phyloP scores from a whole-genome alignment of 164 flowering plant genomes.

The Cinnamomum micranthum region DNA sequence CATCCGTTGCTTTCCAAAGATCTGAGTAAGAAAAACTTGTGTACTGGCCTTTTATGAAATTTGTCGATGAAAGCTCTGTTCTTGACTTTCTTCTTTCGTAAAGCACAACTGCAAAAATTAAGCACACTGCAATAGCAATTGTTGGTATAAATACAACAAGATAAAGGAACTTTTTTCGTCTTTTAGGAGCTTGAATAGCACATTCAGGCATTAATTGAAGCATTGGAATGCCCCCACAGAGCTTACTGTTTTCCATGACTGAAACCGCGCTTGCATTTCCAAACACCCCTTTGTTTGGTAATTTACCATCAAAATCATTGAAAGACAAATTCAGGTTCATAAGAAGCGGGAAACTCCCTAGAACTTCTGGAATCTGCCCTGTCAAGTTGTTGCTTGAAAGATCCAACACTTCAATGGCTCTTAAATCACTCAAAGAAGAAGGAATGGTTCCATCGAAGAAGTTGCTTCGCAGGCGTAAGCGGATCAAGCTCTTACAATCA shows the following conservation, averaged over 20 bases:
- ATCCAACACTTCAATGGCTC: too few species aligned
- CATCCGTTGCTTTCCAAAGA: constrained; percentile 10
- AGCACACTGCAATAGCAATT: background rate
- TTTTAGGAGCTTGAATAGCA: background rate
- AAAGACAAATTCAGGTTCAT: background rate
- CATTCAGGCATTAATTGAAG: constrained; percentile 1
- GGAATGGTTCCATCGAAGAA: too few species aligned
- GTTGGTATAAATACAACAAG: background rate
- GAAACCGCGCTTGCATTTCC: too few species aligned
- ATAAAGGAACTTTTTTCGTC: too few species aligned
- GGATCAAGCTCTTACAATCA: too few species aligned
- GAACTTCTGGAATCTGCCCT: background rate
- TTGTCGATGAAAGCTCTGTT: background rate
- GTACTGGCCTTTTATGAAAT: background rate
- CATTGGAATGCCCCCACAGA: constrained; percentile 12
- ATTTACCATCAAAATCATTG: too few species aligned
- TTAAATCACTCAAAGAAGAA: background rate
- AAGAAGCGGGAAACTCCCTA: background rate
- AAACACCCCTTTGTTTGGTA: too few species aligned
- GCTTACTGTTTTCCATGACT: background rate
- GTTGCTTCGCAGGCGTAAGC: too few species aligned
- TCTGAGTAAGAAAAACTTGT: constrained; percentile 8
- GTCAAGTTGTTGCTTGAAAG: too few species aligned
- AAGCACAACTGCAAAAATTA: background rate
- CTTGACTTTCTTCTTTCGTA: constrained; percentile 2